Evolutionary conservation across 352 stramenopile species (phyloP).

Genomic region (Phytophthora agathidicida): DNA sequence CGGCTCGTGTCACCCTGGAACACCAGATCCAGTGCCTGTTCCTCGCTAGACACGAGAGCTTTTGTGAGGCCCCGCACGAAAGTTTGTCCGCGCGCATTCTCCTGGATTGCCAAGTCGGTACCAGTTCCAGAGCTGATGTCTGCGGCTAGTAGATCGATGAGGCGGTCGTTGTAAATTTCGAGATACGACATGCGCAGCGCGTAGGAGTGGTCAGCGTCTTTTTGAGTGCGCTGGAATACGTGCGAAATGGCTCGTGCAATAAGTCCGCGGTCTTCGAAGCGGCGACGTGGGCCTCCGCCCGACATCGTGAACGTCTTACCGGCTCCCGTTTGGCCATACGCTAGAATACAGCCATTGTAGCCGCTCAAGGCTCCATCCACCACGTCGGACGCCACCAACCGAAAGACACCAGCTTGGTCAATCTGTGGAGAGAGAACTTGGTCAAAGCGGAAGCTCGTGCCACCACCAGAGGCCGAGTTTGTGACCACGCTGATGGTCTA

Average conservation of each 20-base stretch:
- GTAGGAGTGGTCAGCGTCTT: constrained; percentile 55
- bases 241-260: constrained; percentile 60
- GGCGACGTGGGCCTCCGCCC: constrained; percentile 45
- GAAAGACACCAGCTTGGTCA: constrained; percentile 62
- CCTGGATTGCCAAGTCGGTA: constrained; percentile 55
- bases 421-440: constrained; percentile 51
- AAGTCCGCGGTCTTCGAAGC: constrained; percentile 71
- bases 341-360: constrained; percentile 83
- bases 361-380: constrained; percentile 65
- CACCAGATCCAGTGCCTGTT: constrained; percentile 78
- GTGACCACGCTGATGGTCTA: constrained; percentile 71
- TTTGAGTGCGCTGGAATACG: constrained; percentile 58
- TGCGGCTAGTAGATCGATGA: constrained; percentile 83
- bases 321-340: constrained; percentile 76
- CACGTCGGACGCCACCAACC: constrained; percentile 46
- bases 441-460: constrained; percentile 74
- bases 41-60: constrained; percentile 61
- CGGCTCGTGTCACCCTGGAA: constrained; percentile 82
- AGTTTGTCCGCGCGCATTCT: constrained; percentile 70
- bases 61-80: constrained; percentile 70
- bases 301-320: constrained; percentile 83
- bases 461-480: constrained; percentile 49
- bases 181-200: constrained; percentile 78
- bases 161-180: constrained; percentile 92
- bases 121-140: not conserved